Evolutionary conservation across 371 early-diverging fungal species (phyloP).

Genomic region (Basidiobolus meristosporus): DNA sequence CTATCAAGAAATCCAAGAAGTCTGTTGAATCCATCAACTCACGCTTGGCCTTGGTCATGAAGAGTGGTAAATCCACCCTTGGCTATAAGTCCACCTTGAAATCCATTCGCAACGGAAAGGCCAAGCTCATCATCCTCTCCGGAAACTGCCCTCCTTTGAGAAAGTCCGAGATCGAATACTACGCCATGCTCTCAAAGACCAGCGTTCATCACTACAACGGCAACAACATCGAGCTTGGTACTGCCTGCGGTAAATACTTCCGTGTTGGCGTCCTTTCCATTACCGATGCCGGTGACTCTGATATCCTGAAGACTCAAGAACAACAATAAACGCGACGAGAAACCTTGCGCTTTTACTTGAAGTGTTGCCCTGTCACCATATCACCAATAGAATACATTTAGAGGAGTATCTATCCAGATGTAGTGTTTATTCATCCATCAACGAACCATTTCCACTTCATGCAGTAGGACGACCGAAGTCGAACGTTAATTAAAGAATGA

Average conservation of each 20-base stretch:
- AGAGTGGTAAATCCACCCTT: constrained; percentile 93
- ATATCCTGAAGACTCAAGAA: constrained; percentile 4
- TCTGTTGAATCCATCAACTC: constrained; percentile 89
- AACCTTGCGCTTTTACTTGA: too few species aligned
- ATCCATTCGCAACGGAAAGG: constrained; percentile 89
- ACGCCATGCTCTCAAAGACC: constrained; percentile 99
- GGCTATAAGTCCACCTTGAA: constrained; percentile 97
- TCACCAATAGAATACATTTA: too few species aligned
- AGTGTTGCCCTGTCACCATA: too few species aligned
- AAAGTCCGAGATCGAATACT: constrained; percentile 99
- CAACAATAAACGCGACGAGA: constrained; percentile 1
- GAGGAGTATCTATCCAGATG: too few species aligned
- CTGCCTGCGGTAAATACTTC: constrained; percentile 99
- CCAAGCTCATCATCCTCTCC: constrained; percentile 83
- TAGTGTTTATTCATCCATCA: too few species aligned
- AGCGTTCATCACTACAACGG: constrained; percentile 96
- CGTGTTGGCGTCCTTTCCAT: constrained; percentile 91
- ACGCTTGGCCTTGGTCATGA: constrained; percentile 94
- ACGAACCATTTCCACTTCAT: too few species aligned
- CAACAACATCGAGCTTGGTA: constrained; percentile 97
- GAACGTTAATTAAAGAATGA: too few species aligned
- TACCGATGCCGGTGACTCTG: constrained; percentile 93
- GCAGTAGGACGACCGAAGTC: too few species aligned
- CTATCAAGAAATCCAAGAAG: constrained; percentile 49
- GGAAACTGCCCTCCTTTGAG: constrained; percentile 97